Conservation (phyloP, 805 yeast genomes). For the Monosporozyma servazzii region DNA sequence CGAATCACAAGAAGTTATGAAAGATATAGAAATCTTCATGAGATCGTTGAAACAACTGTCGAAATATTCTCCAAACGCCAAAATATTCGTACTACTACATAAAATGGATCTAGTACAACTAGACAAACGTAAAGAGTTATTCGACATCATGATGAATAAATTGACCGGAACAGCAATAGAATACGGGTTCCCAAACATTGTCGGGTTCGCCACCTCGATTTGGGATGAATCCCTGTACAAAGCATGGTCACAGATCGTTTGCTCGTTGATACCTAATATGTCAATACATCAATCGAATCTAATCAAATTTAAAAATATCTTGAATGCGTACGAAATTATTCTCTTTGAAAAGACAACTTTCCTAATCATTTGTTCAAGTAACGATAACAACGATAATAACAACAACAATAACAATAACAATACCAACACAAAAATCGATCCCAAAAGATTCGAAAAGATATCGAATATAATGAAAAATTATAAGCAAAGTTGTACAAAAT, state of each 20-base stretch:
- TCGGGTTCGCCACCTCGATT: conserved; percentile 89
- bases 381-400: conserved; percentile 19
- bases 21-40: conserved; percentile 86
- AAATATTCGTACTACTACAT: conserved; percentile 83
- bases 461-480: conserved; percentile 89
- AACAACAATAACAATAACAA: conserved; percentile 6
- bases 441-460: conserved; percentile 88
- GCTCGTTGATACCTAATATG: conserved; percentile 91
- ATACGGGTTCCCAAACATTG: conserved; percentile 49
- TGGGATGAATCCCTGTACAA: conserved; percentile 95
- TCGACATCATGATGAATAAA: conserved; percentile 74
- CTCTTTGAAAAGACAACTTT: conserved; percentile 91
- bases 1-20: conserved; percentile 81
- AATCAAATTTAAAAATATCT: conserved; percentile 56
- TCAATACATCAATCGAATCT: conserved; percentile 66
- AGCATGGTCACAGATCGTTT: conserved; percentile 96
- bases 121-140: conserved; percentile 76
- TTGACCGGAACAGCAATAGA: conserved; percentile 67
- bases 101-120: conserved; percentile 93
- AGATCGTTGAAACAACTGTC: conserved; percentile 73
- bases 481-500: conserved; percentile 82
- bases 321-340: conserved; percentile 83
- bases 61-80: conserved; percentile 82
- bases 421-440: conserved; percentile 43
- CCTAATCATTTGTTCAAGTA: conserved; percentile 43